A percentile compares a stretch with the other conserved stretches of the same genome.
Conservation (phyloP, 2,329 filamentous ascomycete species). For the Xylaria sp. region DNA sequence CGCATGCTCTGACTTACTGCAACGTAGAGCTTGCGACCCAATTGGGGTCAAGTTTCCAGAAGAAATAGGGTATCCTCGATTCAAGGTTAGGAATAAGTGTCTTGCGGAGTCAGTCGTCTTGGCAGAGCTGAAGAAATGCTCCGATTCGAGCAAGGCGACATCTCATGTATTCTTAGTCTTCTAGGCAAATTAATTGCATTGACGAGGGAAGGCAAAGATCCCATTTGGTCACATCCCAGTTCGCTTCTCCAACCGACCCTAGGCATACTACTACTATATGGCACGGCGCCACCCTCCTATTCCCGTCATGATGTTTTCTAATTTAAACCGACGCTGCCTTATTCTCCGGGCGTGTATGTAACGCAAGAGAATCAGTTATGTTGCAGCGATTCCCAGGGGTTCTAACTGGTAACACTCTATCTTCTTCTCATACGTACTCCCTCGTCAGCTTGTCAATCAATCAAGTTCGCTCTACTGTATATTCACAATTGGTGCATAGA, state of each 20-base stretch:
- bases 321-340: background rate
- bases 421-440: no score
- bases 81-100: background rate
- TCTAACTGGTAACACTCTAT: no score
- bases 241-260: slow-evolving; percentile 1
- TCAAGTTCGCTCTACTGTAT: no score
- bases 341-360: background rate
- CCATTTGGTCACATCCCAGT: background rate
- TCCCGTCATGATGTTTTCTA: background rate
- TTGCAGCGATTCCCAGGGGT: background rate
- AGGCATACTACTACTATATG: background rate
- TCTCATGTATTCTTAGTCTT: background rate
- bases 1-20: slow-evolving; percentile 2
- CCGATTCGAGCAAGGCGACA: background rate
- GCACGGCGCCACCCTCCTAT: background rate
- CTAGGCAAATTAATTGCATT: slow-evolving; percentile 15
- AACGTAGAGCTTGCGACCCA: background rate
- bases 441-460: no score
- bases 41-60: background rate
- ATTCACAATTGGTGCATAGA: no score
- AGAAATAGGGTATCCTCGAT: background rate
- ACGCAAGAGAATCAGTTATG: background rate
- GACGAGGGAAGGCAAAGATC: background rate
- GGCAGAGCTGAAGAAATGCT: background rate
- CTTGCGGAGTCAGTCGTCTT: background rate